Base-by-base conservation (phyloP, 352 stramenopile genomes). In the Pythium periplocum region DNA sequence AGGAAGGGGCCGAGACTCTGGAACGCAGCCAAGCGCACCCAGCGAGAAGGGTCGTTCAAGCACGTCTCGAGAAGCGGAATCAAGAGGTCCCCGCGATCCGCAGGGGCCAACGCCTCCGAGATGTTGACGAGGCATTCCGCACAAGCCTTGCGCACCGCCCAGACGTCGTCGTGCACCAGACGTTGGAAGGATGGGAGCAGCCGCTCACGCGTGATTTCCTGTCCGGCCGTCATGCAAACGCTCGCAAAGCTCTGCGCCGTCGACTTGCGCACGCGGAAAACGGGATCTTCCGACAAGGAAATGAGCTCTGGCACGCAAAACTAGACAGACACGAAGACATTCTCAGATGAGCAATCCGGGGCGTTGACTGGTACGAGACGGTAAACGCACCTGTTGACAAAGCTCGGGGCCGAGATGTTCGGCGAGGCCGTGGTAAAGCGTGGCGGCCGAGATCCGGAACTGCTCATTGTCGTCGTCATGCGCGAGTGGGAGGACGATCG, bases 281-380 rank as follows among this genome's bases (percentile, higher is more conserved):
- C 87, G 1, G 83, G 86, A 64, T 98, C 93, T 64, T 93, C 83
- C 0, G 84, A 88, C 43, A 96, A 55, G 9, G 84, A 93, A 36
- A 98, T 86, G n/a, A 98, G 68, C 47, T 97, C 90, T 3, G 91
- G 87, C 8, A 96, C 85, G 59, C 93, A 94, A 61, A 97, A 98
- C 64, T 58, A 52, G 45, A 10, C 6, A 12, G 7, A 48, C 8
- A 11, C 7, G 9, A 33, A 44, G 31, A 26, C 42, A 51, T 38
- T 17, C 9, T 30, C 30, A 12, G 9, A 30, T 59, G 36, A 45
- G 17, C 33, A 26, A 30, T 53, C 6, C n/a, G 39, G 9, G 40
- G 17, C 49, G 40, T 26, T 26, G 17, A 26, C 17, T 26, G 17
- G 17, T 26, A 26, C 17, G 17, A 26, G 17, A 26, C 17, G 17